Evolutionary conservation across 306 rosid species (phyloP).

Genomic region (Malus domestica): DNA sequence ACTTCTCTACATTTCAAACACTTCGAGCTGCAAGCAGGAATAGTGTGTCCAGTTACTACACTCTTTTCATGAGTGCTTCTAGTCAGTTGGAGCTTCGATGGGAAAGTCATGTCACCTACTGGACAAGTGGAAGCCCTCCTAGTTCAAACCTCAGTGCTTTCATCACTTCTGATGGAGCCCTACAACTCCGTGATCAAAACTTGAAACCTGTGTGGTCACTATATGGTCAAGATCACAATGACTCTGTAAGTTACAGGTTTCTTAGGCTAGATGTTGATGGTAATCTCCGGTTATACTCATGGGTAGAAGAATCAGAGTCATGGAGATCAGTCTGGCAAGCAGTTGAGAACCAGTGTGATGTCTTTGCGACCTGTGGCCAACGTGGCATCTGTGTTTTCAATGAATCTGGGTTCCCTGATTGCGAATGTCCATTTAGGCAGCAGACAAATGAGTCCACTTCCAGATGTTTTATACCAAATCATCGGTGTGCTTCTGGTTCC

Average conservation of each 20-base stretch:
- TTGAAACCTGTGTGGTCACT: slow-evolving; percentile 55
- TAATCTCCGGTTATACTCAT: slow-evolving; percentile 68
- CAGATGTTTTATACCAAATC: slow-evolving; percentile 41
- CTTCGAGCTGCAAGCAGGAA: slow-evolving; percentile 58
- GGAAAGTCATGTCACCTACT: slow-evolving; percentile 56
- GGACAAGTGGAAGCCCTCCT: slow-evolving; percentile 49
- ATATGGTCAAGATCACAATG: slow-evolving; percentile 73
- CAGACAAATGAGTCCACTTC: slow-evolving; percentile 20
- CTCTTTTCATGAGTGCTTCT: slow-evolving; percentile 52
- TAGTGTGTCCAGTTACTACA: slow-evolving; percentile 51
- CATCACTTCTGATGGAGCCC: slow-evolving; percentile 48
- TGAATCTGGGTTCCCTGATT: slow-evolving; percentile 41
- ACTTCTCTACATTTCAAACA: slow-evolving; percentile 26
- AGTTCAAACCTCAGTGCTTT: slow-evolving; percentile 48
- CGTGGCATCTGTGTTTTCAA: slow-evolving; percentile 51
- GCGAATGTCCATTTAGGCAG: slow-evolving; percentile 52
- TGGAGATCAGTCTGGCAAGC: slow-evolving; percentile 89
- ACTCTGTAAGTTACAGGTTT: slow-evolving; percentile 42
- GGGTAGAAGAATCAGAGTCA: slow-evolving; percentile 42
- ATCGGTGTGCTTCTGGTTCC: slow-evolving; percentile 36
- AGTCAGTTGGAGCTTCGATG: slow-evolving; percentile 63
- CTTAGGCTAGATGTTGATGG: slow-evolving; percentile 79
- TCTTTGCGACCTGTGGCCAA: slow-evolving; percentile 64
- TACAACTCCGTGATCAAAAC: slow-evolving; percentile 45
- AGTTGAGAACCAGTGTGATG: slow-evolving; percentile 77